These are phyloP conservation scores for Lineolata rhizophorae DNA, from an alignment of 495 filamentous ascomycete species.

Conservation along the genomic window DNA sequence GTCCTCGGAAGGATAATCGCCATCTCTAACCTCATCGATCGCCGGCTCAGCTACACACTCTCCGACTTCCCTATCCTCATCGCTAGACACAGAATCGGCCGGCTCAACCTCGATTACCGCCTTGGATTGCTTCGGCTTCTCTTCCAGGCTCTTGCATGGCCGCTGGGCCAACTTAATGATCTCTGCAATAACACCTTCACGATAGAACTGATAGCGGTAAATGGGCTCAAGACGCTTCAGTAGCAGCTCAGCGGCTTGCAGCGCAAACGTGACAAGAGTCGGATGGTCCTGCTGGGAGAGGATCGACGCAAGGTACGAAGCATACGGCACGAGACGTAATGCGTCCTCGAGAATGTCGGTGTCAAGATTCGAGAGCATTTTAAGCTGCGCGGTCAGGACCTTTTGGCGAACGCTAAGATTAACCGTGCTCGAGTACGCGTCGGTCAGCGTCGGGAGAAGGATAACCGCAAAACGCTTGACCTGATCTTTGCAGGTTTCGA, in stretches of 20 bases:
- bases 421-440: slow-evolving; percentile 94
- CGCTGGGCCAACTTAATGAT: slow-evolving; percentile 53
- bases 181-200: slow-evolving; percentile 89
- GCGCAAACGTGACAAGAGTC: slow-evolving; percentile 59
- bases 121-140: slow-evolving; percentile 8
- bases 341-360: slow-evolving; percentile 63
- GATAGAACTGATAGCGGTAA: slow-evolving; percentile 91
- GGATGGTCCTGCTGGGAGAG: slow-evolving; percentile 90
- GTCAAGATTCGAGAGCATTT: slow-evolving; percentile 96
- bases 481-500: slow-evolving; percentile 63
- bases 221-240: slow-evolving; percentile 63
- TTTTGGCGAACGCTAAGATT: slow-evolving; percentile 96
- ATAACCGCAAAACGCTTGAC: slow-evolving; percentile 84
- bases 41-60: slow-evolving; percentile 20
- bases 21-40: slow-evolving; percentile 5
- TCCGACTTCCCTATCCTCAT: slow-evolving; percentile 31
- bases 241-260: slow-evolving; percentile 75
- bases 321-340: slow-evolving; percentile 77
- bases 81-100: slow-evolving; percentile 12
- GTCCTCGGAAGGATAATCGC: slow-evolving; percentile 22
- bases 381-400: slow-evolving; percentile 81
- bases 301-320: slow-evolving; percentile 91
- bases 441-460: slow-evolving; percentile 87
- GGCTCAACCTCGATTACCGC: slow-evolving; percentile 7
- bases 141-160: slow-evolving; percentile 19